Base-by-base conservation (phyloP, 345 rosid genomes). In the Toxicodendron radicans region DNA sequence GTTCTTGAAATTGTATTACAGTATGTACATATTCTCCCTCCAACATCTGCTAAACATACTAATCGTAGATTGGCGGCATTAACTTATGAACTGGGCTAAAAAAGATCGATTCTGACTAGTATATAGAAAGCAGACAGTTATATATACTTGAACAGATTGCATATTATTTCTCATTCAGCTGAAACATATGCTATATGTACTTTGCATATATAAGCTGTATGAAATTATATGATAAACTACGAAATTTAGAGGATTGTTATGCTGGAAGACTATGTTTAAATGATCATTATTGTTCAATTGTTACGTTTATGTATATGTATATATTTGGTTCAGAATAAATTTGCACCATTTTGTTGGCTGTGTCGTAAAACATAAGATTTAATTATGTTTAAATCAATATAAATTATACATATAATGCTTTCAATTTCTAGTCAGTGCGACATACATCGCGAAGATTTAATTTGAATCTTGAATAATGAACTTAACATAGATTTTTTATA, bases 321-420 rank as follows among this genome's bases (percentile, higher is more conserved):
- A 35, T 35, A 0, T 35, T 35, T 18, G 10, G 3, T 54, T 20
- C 13, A 12, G 4, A 17, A 66, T 66, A 30, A 46, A 66, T 45
- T 21, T 45, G 53, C 24, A 33, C 60, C 13, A 57, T n/a, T 11
- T 24, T 56, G 67, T 68, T 72, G 67, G 64, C 45, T 57, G 14
- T 18, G 60, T 27, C 43, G 43, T 7, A 6, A 9, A 46, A 7
- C 6, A 72, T 14, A n/a, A 46, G 66, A 21, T 63, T 38, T 24
- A 63, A 0, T 48, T 52, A 53, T 27, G 61, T 5, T 58, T n/a
- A n/a, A n/a, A 59, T 73, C 68, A 8, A 46, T 16, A 52, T 58
- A 41, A 38, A 38, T 38, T 7, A 35, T 35, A 35, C 38, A 35
- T 35, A 35, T 35, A 5, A 46, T 46, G n/a, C 10, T 21, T 59